These are phyloP conservation scores for Mucor indicus DNA, from an alignment of 371 early-diverging fungal species.

Conservation along the genomic window DNA sequence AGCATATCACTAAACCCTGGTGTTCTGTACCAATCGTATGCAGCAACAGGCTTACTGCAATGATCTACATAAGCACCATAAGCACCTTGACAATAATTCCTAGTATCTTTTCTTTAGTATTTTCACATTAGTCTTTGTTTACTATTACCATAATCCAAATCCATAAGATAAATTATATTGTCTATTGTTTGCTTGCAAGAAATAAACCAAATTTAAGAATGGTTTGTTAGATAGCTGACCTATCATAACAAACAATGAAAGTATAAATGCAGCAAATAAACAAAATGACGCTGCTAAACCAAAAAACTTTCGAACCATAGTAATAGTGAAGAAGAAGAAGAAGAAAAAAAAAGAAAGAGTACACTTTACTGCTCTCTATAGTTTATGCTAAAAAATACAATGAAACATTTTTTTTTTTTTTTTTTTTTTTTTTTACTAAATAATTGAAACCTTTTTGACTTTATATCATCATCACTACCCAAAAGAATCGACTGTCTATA, in stretches of 20 bases:
- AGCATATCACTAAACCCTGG: constrained; percentile 22
- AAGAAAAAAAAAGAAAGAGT: too few species aligned
- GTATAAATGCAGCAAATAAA: constrained; percentile 19
- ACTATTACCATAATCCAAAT: constrained; percentile 31
- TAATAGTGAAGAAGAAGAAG: neutral
- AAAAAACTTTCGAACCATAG: neutral
- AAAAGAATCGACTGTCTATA: too few species aligned
- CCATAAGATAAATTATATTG: constrained; percentile 9
- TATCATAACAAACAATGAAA: constrained; percentile 33
- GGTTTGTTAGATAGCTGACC: constrained; percentile 30
- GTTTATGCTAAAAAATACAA: too few species aligned
- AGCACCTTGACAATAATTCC: constrained; percentile 19
- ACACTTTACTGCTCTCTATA: too few species aligned
- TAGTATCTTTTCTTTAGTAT: neutral
- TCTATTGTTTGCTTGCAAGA: constrained; percentile 19
- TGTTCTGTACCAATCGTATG: constrained; percentile 31
- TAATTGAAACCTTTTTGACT: too few species aligned
- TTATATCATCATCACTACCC: too few species aligned
- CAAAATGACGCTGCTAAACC: constrained; percentile 4
- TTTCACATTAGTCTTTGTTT: neutral
- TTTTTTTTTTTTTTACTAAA: too few species aligned
- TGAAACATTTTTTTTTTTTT: too few species aligned
- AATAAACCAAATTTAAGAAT: constrained; percentile 24
- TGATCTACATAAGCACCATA: constrained; percentile 1
- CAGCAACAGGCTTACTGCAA: constrained; percentile 12